phyloP scores from a whole-genome alignment of 2,329 filamentous ascomycete species.

The Talaromyces marneffei region DNA sequence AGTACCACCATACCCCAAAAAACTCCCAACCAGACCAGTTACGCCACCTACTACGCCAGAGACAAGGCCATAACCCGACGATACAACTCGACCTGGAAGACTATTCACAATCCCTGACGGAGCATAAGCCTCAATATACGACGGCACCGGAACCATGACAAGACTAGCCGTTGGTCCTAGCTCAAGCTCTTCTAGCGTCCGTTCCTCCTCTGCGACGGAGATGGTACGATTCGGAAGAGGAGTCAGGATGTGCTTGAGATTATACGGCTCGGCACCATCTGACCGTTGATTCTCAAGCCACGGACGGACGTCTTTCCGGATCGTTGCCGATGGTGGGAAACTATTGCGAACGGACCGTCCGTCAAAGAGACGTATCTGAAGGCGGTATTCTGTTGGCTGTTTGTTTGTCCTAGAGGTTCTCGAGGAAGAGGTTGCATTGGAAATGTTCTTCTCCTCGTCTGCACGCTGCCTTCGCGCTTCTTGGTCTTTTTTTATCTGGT shows the following conservation, averaged over 20 bases:
- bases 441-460: conserved; percentile 18
- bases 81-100: conserved; percentile 38
- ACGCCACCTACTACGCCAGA: conserved; percentile 40
- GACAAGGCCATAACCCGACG: conserved; percentile 38
- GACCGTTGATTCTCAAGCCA: conserved; percentile 67
- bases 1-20: conserved; percentile 36
- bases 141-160: conserved; percentile 67
- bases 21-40: conserved; percentile 38
- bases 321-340: conserved; percentile 60
- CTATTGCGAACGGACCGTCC: conserved; percentile 69
- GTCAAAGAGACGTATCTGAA: conserved; percentile 79
- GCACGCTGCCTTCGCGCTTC: conserved; percentile 57
- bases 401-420: conserved; percentile 12
- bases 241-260: conserved; percentile 75
- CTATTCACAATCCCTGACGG: conserved; percentile 28
- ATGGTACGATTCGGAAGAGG: conserved; percentile 71
- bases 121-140: conserved; percentile 55
- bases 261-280: conserved; percentile 61
- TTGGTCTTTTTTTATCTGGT: conserved; percentile 72
- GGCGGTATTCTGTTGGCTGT: conserved; percentile 41
- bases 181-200: conserved; percentile 62
- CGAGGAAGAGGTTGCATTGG: neutral
- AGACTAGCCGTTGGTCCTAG: conserved; percentile 75
- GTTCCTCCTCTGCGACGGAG: conserved; percentile 66
- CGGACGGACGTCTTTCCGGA: conserved; percentile 61